A percentile compares a stretch with the other conserved stretches of the same genome.
These are phyloP conservation scores for Stevia rebaudiana DNA, from an alignment of 140 eudicot species.

Conservation along the genomic window DNA sequence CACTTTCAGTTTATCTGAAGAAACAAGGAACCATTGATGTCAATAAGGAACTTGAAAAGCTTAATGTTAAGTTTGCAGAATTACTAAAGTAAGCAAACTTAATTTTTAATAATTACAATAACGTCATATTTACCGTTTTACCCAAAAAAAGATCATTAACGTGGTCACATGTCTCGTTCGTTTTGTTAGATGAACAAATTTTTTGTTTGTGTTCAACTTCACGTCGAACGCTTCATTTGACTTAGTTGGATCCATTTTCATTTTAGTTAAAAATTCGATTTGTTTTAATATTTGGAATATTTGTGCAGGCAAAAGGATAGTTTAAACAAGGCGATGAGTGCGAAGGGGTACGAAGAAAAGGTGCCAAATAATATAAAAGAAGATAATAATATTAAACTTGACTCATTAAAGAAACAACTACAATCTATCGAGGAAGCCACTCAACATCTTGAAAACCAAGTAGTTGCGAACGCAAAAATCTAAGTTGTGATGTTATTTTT, in stretches of 20 bases:
- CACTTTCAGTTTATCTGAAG: slow-evolving; percentile 62
- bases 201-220: neutral
- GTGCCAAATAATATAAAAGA: slow-evolving; percentile 54
- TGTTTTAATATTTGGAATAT: neutral
- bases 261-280: neutral
- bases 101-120: no score
- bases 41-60: slow-evolving; percentile 68
- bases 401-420: slow-evolving; percentile 47
- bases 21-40: slow-evolving; percentile 53
- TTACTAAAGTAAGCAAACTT: slow-evolving; percentile 52
- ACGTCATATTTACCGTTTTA: no score
- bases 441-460: slow-evolving; percentile 37
- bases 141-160: no score
- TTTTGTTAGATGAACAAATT: no score
- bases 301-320: slow-evolving; percentile 58
- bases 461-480: slow-evolving; percentile 12
- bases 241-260: neutral
- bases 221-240: neutral
- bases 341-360: slow-evolving; percentile 64
- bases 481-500: neutral
- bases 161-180: no score
- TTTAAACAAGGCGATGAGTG: slow-evolving; percentile 49
- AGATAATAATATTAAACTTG: slow-evolving; percentile 50
- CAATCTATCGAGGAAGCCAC: slow-evolving; percentile 48
- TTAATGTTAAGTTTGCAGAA: slow-evolving; percentile 57